phyloP scores from a whole-genome alignment of 768 basidiomycete genomes.

The Panaeolus papilionaceus region DNA sequence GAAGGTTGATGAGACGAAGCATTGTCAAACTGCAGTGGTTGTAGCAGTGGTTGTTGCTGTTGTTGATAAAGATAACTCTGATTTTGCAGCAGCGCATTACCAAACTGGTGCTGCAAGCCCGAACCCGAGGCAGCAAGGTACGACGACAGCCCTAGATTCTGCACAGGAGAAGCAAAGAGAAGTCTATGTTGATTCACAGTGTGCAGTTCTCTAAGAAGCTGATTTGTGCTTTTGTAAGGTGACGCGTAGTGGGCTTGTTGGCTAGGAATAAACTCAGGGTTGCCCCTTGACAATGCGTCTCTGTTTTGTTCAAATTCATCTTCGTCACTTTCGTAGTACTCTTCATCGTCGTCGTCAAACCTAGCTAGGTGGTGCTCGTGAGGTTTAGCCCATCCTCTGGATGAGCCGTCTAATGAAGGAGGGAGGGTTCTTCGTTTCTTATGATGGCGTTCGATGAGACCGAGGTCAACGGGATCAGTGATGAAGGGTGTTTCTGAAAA shows the following conservation, averaged over 20 bases:
- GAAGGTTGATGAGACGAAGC: constrained; percentile 4
- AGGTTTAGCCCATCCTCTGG: constrained; percentile 49
- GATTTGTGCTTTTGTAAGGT: constrained; percentile 66
- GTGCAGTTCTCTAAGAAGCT: constrained; percentile 73
- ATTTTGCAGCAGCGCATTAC: constrained; percentile 5
- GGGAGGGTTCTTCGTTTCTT: constrained; percentile 63
- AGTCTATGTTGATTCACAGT: constrained; percentile 69
- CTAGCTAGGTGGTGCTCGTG: constrained; percentile 31
- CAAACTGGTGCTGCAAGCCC: constrained; percentile 2
- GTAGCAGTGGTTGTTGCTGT: not conserved
- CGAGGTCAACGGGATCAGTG: constrained; percentile 33
- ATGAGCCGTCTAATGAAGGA: constrained; percentile 58
- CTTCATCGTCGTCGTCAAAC: constrained; percentile 39
- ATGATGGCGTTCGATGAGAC: constrained; percentile 36
- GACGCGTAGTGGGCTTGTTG: not conserved
- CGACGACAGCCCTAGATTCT: constrained; percentile 13
- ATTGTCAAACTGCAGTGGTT: constrained; percentile 4
- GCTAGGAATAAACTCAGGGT: constrained; percentile 28
- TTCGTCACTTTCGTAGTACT: constrained; percentile 28
- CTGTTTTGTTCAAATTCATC: constrained; percentile 31
- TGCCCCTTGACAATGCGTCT: constrained; percentile 14
- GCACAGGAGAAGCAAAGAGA: constrained; percentile 40
- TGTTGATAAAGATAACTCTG: constrained; percentile 12
- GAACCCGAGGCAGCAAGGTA: constrained; percentile 5
- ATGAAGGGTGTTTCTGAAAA: constrained; percentile 33